Percentiles rank a stretch among this genome's conserved stretches.
phyloP scores from a whole-genome alignment of 31 red algal genomes.

The Pterothamnion heteromorphum region DNA sequence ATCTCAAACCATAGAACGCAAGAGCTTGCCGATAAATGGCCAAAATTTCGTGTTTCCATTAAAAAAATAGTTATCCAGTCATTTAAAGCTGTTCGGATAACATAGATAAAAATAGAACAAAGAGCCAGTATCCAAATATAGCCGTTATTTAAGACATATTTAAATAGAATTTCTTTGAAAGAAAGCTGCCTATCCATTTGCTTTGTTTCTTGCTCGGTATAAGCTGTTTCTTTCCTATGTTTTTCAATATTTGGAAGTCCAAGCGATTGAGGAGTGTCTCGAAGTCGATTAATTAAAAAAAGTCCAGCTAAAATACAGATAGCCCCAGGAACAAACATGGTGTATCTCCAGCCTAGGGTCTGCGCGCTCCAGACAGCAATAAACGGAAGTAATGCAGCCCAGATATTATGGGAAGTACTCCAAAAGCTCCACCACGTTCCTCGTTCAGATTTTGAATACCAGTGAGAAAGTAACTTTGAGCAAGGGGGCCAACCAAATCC shows the following conservation, averaged over 20 bases:
- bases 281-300: constrained; percentile 82
- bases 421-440: constrained; percentile 99
- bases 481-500: constrained; percentile 91
- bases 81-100: no score
- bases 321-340: constrained; percentile 92
- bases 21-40: no score
- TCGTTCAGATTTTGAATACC: constrained; percentile 90
- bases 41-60: no score
- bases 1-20: no score
- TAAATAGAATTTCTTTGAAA: no score
- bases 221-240: constrained; percentile 52
- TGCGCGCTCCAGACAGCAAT: constrained; percentile 83
- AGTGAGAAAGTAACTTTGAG: constrained; percentile 87
- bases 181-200: no score
- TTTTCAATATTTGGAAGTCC: constrained; percentile 87
- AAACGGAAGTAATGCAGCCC: constrained; percentile 92
- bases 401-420: constrained; percentile 98
- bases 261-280: constrained; percentile 75
- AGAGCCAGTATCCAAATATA: no score
- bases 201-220: no score
- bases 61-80: no score
- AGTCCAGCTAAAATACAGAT: constrained; percentile 76
- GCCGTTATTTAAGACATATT: no score
- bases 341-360: constrained; percentile 90
- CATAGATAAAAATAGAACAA: no score